Evolutionary conservation across 805 yeast genomes (phyloP), one percentile per base, ranked within the genome.

Genomic region (Starmerella sirachaensis): DNA sequence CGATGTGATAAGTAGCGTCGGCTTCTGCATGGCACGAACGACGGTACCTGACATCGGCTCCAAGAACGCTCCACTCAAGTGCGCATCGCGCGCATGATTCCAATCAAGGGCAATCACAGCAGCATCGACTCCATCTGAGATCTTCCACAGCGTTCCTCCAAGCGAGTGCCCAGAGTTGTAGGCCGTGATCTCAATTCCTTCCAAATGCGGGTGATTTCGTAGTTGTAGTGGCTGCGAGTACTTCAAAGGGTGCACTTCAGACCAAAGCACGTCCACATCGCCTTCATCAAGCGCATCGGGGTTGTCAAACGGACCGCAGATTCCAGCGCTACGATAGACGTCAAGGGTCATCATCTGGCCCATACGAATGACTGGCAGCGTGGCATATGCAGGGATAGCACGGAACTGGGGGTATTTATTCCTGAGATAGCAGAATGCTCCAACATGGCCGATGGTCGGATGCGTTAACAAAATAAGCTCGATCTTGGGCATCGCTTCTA

Each of bases 81-180:
- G 85, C 0, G 82, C 70, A 53, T 88, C 97, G 47, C 75, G 76
- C 1, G 96, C 77, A 55, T 91, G 97, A 56, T 86, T 88, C 97
- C 97, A 91, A 31, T 80, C 74, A 2, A 91, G 85, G 0, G 94
- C 93, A 57, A 84, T 83, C 2, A 88, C 64, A n/a, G 86, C 62
- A 45, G 78, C 78, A 48, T 88, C 96, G 13, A 76, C 70, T 43
- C 78, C 75, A 39, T 76, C 76, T 31, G 70, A 68, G 9, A 88
- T 57, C 25, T 77, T 63, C 96, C 96, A 86, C 31, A 86, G 73
- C 0, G 93, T 74, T 11, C 98, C 97, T 44, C 99, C 99, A 20
- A 91, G 66, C 0, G 93, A 68, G 54, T 83, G 94, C 3, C 99
- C 99, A 0, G 96, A 77, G 56, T 81, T 85, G 49, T 76, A 75